Evolutionary conservation across 2,329 filamentous ascomycete species (phyloP).

Genomic region (Aspergillus calidoustus): DNA sequence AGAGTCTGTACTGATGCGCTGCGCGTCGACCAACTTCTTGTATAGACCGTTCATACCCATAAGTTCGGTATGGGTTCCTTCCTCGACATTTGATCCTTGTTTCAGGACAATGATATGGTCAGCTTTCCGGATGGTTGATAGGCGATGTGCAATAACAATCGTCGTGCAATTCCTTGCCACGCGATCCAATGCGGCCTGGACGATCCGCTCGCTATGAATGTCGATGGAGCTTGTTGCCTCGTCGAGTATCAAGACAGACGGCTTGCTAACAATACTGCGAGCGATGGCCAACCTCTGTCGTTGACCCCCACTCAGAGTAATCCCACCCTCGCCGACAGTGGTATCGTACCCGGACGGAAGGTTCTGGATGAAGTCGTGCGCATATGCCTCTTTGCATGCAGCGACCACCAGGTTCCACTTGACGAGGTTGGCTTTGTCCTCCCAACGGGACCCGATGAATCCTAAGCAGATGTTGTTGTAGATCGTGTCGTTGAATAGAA

Average conservation of each 20-base stretch:
- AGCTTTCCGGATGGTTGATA: slow-evolving; percentile 41
- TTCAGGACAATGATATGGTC: slow-evolving; percentile 45
- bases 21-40: slow-evolving; percentile 55
- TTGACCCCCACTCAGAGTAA: slow-evolving; percentile 66
- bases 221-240: slow-evolving; percentile 44
- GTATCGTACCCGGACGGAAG: slow-evolving; percentile 31
- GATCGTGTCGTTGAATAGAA: slow-evolving; percentile 56
- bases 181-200: slow-evolving; percentile 37
- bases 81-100: slow-evolving; percentile 37
- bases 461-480: slow-evolving; percentile 60
- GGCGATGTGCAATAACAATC: slow-evolving; percentile 42
- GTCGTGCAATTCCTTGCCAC: slow-evolving; percentile 36
- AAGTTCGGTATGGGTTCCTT: slow-evolving; percentile 40
- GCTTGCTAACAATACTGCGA: slow-evolving; percentile 79
- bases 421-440: slow-evolving; percentile 30
- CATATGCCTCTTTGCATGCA: slow-evolving; percentile 33
- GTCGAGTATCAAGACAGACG: slow-evolving; percentile 67
- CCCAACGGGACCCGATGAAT: slow-evolving; percentile 41
- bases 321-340: slow-evolving; percentile 40
- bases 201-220: slow-evolving; percentile 40
- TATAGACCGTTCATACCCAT: slow-evolving; percentile 47
- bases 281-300: slow-evolving; percentile 90
- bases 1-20: slow-evolving; percentile 34
- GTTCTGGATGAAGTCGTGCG: slow-evolving; percentile 32
- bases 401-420: slow-evolving; percentile 28